These are phyloP conservation scores for Tetrapyrgos nigripes DNA, from an alignment of 1,284 basidiomycete species.

Conservation along the genomic window DNA sequence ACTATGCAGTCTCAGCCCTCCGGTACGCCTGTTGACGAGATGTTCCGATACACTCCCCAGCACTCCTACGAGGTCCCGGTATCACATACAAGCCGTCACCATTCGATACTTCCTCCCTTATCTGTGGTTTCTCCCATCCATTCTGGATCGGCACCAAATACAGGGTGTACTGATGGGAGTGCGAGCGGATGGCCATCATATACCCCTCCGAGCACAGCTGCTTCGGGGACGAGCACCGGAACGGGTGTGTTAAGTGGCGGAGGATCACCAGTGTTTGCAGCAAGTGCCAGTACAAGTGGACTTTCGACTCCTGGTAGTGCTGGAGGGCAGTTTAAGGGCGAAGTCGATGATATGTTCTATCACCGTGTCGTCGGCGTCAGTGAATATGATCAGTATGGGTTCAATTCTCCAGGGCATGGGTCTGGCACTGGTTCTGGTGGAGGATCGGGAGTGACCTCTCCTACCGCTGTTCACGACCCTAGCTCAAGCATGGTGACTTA, in stretches of 20 bases:
- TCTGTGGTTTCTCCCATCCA: constrained; percentile 13
- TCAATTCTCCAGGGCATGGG: constrained; percentile 1
- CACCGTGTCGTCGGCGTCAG: constrained; percentile 31
- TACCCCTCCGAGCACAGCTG: constrained; percentile 61
- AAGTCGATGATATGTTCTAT: constrained; percentile 46
- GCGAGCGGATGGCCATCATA: constrained; percentile 59
- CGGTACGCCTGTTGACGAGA: constrained; percentile 16
- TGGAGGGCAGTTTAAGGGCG: constrained; percentile 35
- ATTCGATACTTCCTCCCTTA: constrained; percentile 8
- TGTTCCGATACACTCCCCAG: constrained; percentile 16
- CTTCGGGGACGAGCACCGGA: constrained; percentile 49
- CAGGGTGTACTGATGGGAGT: constrained; percentile 51
- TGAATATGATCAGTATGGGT: constrained; percentile 46
- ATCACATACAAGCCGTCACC: constrained; percentile 7
- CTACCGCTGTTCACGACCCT: not conserved
- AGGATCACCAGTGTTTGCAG: constrained; percentile 49
- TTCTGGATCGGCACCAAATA: constrained; percentile 53
- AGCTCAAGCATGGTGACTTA: constrained; percentile 5
- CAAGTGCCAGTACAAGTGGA: not conserved
- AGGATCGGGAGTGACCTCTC: not conserved
- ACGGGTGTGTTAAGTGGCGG: constrained; percentile 46
- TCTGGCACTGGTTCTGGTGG: not conserved
- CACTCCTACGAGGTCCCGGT: constrained; percentile 11
- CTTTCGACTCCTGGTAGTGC: constrained; percentile 26
- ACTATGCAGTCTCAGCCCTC: constrained; percentile 3